Percentiles rank a stretch among this genome's conserved stretches.
Conservation (phyloP, 495 filamentous ascomycete genomes). For the Aspergillus mulundensis region DNA sequence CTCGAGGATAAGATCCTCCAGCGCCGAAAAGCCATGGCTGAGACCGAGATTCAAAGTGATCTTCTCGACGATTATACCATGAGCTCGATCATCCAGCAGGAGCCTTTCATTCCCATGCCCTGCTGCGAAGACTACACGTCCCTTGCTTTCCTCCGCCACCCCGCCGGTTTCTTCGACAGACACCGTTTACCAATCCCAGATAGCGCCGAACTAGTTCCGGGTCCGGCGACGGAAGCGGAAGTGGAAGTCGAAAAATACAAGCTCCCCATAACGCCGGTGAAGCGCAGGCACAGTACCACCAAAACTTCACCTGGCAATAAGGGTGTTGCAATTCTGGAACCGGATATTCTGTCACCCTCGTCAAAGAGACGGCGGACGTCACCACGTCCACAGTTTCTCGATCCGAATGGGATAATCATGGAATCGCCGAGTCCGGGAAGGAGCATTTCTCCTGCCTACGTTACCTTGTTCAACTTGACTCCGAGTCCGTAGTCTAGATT, state of each 20-base stretch:
- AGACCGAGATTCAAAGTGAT: conserved; percentile 61
- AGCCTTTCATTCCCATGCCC: conserved; percentile 58
- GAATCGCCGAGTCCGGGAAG: conserved; percentile 8
- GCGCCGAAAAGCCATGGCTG: conserved; percentile 71
- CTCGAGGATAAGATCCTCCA: conserved; percentile 82
- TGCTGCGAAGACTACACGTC: conserved; percentile 30
- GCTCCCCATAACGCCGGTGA: conserved; percentile 6
- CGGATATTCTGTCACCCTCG: conserved; percentile 9
- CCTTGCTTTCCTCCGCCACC: conserved; percentile 24
- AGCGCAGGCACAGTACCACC: conserved; percentile 13
- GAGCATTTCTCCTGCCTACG: conserved; percentile 8
- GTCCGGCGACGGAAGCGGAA: not conserved
- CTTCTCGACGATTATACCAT: conserved; percentile 75
- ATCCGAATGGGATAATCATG: conserved; percentile 23
- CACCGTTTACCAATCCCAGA: conserved; percentile 39
- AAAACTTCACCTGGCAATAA: not conserved
- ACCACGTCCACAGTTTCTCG: conserved; percentile 4
- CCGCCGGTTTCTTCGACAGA: conserved; percentile 37
- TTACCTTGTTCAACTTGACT: not conserved
- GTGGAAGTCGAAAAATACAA: not conserved
- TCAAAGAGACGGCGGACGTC: conserved; percentile 17
- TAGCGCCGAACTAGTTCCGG: not conserved
- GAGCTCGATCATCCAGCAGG: conserved; percentile 72
- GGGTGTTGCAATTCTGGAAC: not conserved
- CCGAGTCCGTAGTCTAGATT: not conserved